Base-by-base conservation (phyloP, 208 protist genomes). In the Acanthamoeba culbertsoni region DNA sequence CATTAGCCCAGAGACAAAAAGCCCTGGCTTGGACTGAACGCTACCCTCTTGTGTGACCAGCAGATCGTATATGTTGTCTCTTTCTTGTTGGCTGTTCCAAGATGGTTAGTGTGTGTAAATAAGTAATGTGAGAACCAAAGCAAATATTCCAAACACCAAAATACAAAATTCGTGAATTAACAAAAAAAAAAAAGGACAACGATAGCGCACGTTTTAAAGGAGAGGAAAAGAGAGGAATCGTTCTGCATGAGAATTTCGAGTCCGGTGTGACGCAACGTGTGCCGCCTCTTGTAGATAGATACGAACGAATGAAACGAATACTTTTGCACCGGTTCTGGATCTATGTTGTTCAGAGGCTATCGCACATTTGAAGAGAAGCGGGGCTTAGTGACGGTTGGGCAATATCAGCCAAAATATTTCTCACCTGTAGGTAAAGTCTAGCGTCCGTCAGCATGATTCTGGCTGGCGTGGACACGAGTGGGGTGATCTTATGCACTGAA, bases 331-430 rank as follows among this genome's bases (percentile, higher is more conserved):
- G 94, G 88, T 23, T 96, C 59, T 7, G 90, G 42, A 33, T 86
- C 48, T n/a, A 98, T 95, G 35, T 96, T 96, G 42, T 97, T 96
- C 43, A 97, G 94, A 16, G 96, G 94, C 75, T 98, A 96, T 43
- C 65, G n/a, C n/a, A n/a, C n/a, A n/a, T n/a, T n/a, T n/a, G n/a
- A 20, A 26, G 55, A 26, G 23, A 62, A 26, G 23, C 55, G 20
- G 55, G 59, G n/a, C n/a, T n/a, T 96, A 96, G 31, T 96, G 57
- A 5, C 33, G 28, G n/a, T 42, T 35, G 46, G 79, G 51, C 5
- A 94, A 95, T 4, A 96, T 16, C 8, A 95, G 16, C n/a, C n/a
- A n/a, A n/a, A n/a, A n/a, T n/a, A n/a, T n/a, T n/a, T n/a, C n/a
- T n/a, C 35, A 77, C 65, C 71, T 98, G 97, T 40, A 98, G 97